Conservation (phyloP, 1,284 basidiomycete genomes). For the Leccinum subrobustum region DNA sequence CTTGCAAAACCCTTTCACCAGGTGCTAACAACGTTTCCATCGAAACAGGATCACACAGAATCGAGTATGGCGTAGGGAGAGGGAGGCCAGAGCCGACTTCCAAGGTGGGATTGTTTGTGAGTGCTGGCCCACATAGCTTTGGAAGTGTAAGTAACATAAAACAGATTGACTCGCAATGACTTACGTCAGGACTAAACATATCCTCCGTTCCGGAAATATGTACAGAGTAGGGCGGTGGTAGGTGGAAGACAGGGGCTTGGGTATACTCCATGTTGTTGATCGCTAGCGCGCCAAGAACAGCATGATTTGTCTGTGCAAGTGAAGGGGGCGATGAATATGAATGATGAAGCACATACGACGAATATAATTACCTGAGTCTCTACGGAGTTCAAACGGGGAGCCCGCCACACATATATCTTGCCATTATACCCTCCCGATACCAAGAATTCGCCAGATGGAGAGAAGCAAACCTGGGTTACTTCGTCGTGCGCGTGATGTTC, state of each 20-base stretch:
- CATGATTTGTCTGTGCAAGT: neutral
- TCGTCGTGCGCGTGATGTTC: neutral
- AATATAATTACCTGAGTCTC: neutral
- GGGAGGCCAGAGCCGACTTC: neutral
- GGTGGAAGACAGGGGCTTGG: neutral
- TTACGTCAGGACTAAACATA: neutral
- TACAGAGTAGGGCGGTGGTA: neutral
- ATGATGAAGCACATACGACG: neutral
- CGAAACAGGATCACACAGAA: neutral
- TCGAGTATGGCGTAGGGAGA: neutral
- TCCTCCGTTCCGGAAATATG: neutral
- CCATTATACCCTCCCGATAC: accelerated
- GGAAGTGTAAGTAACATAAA: too few relatives aligned
- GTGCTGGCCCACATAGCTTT: neutral
- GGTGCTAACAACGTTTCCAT: too few relatives aligned
- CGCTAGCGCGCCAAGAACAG: neutral
- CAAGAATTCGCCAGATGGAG: constrained; percentile 5
- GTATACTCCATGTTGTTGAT: neutral
- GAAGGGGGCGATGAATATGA: neutral
- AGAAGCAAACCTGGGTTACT: constrained; percentile 1
- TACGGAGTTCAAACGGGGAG: neutral
- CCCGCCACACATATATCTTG: neutral
- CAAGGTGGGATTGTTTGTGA: neutral
- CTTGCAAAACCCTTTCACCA: neutral
- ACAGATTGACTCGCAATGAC: neutral